These are phyloP conservation scores for Cladosporium colombiae DNA, from an alignment of 2,329 filamentous ascomycete genomes.

Conservation along the genomic window DNA sequence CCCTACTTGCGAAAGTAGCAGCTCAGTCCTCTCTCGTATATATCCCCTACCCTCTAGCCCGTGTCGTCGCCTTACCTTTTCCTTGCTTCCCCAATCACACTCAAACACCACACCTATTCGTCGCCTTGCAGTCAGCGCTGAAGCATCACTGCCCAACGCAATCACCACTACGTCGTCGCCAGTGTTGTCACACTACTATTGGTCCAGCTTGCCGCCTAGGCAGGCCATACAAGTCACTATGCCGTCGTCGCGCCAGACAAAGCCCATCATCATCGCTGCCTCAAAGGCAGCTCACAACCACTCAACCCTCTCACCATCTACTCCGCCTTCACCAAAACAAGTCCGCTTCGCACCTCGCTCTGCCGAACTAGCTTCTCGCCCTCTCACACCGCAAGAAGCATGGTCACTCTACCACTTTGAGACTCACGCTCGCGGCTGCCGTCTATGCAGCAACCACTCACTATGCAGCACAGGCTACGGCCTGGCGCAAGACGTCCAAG, in stretches of 20 bases:
- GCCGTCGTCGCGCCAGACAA: constrained; percentile 10
- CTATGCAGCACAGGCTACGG: constrained; percentile 22
- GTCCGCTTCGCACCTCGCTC: constrained; percentile 34
- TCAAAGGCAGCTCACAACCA: constrained; percentile 25
- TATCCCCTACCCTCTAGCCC: constrained; percentile 8
- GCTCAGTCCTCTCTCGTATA: constrained; percentile 12
- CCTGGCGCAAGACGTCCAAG: constrained; percentile 21
- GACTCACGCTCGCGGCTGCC: constrained; percentile 48
- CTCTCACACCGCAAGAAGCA: constrained; percentile 44
- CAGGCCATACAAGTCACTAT: constrained; percentile 11
- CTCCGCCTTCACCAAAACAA: constrained; percentile 32
- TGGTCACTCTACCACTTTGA: constrained; percentile 53
- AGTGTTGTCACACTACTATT: constrained; percentile 5
- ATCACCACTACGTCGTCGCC: not conserved
- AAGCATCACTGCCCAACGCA: constrained; percentile 15
- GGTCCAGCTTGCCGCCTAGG: constrained; percentile 17
- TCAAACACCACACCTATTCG: constrained; percentile 13
- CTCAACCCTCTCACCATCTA: constrained; percentile 30
- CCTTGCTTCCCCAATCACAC: constrained; percentile 17
- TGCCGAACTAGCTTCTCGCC: constrained; percentile 40
- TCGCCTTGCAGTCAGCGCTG: constrained; percentile 12
- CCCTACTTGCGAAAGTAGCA: not conserved
- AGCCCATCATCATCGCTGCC: constrained; percentile 33
- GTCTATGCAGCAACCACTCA: constrained; percentile 36
- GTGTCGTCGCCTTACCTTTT: constrained; percentile 11